A percentile compares a stretch with the other conserved stretches of the same genome.
Evolutionary conservation across 208 protist genomes (phyloP).

Genomic region (Spongospora subterranea): DNA sequence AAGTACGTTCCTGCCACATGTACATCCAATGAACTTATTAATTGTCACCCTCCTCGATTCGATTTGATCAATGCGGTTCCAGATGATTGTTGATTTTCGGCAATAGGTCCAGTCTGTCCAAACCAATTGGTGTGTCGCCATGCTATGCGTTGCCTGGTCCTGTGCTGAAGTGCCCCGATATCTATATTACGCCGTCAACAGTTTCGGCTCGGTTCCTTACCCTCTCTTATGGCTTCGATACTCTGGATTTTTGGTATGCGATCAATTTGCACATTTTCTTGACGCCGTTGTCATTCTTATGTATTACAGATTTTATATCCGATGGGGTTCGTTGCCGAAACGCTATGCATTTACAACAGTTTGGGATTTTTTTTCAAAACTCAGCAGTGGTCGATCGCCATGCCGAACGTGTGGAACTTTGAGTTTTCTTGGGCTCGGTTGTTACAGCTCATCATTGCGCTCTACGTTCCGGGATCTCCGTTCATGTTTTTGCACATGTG

Average conservation of each 20-base stretch:
- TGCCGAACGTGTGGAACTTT: conserved; percentile 52
- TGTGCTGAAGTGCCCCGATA: conserved; percentile 39
- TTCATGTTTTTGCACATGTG: conserved; percentile 52
- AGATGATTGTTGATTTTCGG: background rate
- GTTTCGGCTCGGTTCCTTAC: conserved; percentile 25
- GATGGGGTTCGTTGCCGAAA: background rate
- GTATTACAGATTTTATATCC: conserved; percentile 52
- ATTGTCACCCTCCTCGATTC: no score
- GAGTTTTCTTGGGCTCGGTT: background rate
- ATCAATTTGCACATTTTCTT: background rate
- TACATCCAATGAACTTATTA: no score
- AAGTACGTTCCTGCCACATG: no score
- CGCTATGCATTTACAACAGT: background rate
- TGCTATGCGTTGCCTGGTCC: background rate
- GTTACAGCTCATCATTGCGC: background rate
- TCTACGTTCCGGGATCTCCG: conserved; percentile 55
- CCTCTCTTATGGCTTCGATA: conserved; percentile 42
- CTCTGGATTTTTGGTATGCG: conserved; percentile 11
- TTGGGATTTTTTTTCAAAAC: background rate
- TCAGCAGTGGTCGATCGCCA: background rate
- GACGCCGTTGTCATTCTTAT: background rate
- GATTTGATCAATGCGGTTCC: background rate
- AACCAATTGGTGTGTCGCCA: background rate
- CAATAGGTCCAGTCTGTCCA: background rate
- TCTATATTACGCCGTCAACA: conserved; percentile 52